phyloP scores from a whole-genome alignment of 352 stramenopile species.

The Phytophthora agathidicida region DNA sequence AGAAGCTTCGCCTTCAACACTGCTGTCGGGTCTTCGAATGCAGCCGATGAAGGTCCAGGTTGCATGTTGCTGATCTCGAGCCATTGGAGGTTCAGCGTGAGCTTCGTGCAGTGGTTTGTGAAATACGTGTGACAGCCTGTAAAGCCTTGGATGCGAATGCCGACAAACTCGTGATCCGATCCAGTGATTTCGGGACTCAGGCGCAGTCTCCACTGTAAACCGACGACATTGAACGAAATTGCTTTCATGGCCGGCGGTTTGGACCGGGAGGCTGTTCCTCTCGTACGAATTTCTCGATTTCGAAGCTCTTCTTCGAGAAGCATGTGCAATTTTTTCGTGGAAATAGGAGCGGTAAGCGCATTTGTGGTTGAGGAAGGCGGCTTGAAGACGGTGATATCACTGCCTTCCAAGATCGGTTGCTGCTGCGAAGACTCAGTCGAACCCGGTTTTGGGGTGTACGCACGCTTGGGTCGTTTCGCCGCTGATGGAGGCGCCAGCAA shows the following conservation, averaged over 20 bases:
- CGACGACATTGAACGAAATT: conserved; percentile 72
- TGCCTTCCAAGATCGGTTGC: conserved; percentile 32
- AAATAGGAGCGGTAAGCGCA: conserved; percentile 9
- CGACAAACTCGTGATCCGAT: conserved; percentile 76
- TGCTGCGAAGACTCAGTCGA: conserved; percentile 14
- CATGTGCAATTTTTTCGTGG: conserved; percentile 63
- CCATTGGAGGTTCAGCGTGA: conserved; percentile 80
- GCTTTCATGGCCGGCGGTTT: conserved; percentile 50
- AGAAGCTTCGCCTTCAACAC: conserved; percentile 78
- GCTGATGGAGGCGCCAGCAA: conserved; percentile 68
- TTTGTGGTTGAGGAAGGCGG: conserved; percentile 28
- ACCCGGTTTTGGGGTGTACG: conserved; percentile 18
- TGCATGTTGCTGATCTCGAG: conserved; percentile 84
- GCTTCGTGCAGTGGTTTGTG: conserved; percentile 73
- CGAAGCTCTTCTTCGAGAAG: conserved; percentile 76
- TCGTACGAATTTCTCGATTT: conserved; percentile 56
- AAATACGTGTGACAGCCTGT: conserved; percentile 75
- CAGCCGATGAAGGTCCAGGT: conserved; percentile 71
- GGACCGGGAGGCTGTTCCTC: conserved; percentile 36
- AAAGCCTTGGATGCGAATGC: conserved; percentile 67
- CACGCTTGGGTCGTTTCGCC: conserved; percentile 34
- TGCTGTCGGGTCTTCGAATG: conserved; percentile 76
- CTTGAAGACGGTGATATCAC: conserved; percentile 36
- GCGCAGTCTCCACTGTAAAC: conserved; percentile 60
- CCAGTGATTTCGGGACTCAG: conserved; percentile 62